Evolutionary conservation across 345 rosid species (phyloP), one percentile per base, ranked within the genome.

Genomic region (Excoecaria agallocha): DNA sequence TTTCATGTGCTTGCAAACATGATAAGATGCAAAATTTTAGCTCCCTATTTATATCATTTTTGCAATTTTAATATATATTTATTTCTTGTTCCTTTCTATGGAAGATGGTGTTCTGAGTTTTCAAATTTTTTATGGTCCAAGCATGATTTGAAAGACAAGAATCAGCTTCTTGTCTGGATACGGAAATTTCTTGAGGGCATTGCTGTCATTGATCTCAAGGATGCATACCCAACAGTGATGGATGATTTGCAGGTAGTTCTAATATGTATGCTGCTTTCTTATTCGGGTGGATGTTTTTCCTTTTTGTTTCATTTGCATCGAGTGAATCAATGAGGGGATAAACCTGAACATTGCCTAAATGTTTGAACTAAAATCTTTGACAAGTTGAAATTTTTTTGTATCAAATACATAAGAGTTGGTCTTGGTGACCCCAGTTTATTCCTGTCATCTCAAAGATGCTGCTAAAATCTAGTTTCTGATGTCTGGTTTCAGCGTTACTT

Each of bases 231-330:
- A 5, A 84, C 82, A 24, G 95, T 92, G 46, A 83, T 86, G 85
- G 95, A 91, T 48, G 94, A 94, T 82, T 84, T 94, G 64, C 90
- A 89, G 95, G 98, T 94, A 82, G 52, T 52, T 49, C 13, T 50
- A 51, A 61, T 30, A 8, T 9, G 57, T 9, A 24, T 1, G 30
- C 12, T 20, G 12, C 9, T 52, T 70, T 55, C 22, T 7, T 66
- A 13, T 73, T 51, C 38, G 3, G 8, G 20, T 10, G 12, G 70
- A 39, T 70, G 8, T 52, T 45, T 25, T 45, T 3, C 50, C n/a
- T 43, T 39, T n/a, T 43, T 19, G 49, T 11, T 11, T 13, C 12
- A 66, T 20, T 20, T 46, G 45, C 37, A 8, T 9, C 45, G 3
- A 43, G 1, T 12, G 35, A n/a, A 8, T 6, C 16, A 8, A n/a